Evolutionary conservation across 768 basidiomycete species (phyloP).

Genomic region (Hypholoma fasciculare): DNA sequence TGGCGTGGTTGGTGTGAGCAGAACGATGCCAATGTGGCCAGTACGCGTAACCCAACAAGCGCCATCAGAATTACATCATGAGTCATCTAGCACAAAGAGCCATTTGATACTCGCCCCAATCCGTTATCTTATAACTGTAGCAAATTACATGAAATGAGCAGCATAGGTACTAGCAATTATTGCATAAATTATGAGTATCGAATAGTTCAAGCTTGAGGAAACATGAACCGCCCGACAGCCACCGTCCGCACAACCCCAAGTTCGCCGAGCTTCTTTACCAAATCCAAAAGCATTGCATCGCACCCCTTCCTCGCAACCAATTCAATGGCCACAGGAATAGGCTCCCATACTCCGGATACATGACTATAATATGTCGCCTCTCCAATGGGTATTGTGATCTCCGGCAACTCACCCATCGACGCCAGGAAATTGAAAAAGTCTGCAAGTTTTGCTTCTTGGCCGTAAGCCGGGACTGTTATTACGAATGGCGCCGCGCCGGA

Average conservation of each 20-base stretch:
- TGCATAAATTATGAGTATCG: neutral
- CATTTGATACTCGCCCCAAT: too few species aligned
- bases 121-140: too few species aligned
- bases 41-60: too few species aligned
- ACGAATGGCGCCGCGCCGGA: constrained; percentile 28
- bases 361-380: constrained; percentile 35
- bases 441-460: constrained; percentile 13
- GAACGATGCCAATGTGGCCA: too few species aligned
- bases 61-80: too few species aligned
- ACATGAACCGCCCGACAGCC: constrained; percentile 22
- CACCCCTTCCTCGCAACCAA: constrained; percentile 34
- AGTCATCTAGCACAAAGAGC: too few species aligned
- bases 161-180: too few species aligned
- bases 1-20: too few species aligned
- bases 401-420: constrained; percentile 39
- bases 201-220: neutral
- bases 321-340: constrained; percentile 37
- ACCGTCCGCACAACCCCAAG: constrained; percentile 23
- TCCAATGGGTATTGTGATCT: constrained; percentile 36
- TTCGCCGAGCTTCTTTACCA: constrained; percentile 28
- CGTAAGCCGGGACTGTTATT: constrained; percentile 18
- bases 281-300: constrained; percentile 32
- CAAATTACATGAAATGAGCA: too few species aligned
- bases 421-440: constrained; percentile 34
- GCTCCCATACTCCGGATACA: constrained; percentile 31